These are phyloP conservation scores for Cytospora paraplurivora DNA, from an alignment of 2,329 filamentous ascomycete species.

Conservation along the genomic window DNA sequence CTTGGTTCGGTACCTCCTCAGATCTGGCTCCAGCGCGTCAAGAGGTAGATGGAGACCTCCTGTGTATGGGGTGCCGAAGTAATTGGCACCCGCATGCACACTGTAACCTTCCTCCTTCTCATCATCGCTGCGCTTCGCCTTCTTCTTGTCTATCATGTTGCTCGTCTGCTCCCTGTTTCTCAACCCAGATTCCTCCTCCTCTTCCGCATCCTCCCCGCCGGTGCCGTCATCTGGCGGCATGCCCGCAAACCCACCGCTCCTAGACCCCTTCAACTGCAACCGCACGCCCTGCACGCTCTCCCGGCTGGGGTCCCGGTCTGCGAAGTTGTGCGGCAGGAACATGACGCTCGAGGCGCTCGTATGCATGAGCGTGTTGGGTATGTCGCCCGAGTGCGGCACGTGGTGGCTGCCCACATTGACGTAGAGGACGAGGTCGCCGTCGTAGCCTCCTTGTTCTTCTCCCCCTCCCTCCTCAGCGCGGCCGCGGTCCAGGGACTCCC, in stretches of 20 bases:
- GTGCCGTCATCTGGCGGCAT: constrained; percentile 5
- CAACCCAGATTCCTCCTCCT: constrained; percentile 6
- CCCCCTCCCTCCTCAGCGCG: neutral
- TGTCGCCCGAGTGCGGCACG: constrained; percentile 44
- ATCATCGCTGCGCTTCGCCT: constrained; percentile 1
- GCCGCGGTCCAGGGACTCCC: constrained; percentile 33
- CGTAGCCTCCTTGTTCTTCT: constrained; percentile 35
- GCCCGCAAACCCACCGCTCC: constrained; percentile 28
- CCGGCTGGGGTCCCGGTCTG: constrained; percentile 41
- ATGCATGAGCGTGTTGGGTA: constrained; percentile 48
- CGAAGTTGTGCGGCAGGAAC: constrained; percentile 44
- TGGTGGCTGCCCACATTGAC: constrained; percentile 50
- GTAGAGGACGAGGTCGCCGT: constrained; percentile 39
- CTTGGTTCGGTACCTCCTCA: constrained; percentile 23
- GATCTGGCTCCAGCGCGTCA: constrained; percentile 25
- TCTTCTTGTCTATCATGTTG: neutral
- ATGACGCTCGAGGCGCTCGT: constrained; percentile 43
- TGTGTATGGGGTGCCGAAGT: constrained; percentile 31
- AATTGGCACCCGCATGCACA: constrained; percentile 28
- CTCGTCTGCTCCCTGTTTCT: constrained; percentile 14
- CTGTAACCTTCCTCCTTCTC: constrained; percentile 11
- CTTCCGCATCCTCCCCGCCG: neutral
- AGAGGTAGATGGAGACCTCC: constrained; percentile 23
- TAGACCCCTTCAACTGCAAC: constrained; percentile 28
- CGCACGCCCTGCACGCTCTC: constrained; percentile 34